Base-by-base conservation (phyloP, 495 filamentous ascomycete species). In the Penicillium goetzii region DNA sequence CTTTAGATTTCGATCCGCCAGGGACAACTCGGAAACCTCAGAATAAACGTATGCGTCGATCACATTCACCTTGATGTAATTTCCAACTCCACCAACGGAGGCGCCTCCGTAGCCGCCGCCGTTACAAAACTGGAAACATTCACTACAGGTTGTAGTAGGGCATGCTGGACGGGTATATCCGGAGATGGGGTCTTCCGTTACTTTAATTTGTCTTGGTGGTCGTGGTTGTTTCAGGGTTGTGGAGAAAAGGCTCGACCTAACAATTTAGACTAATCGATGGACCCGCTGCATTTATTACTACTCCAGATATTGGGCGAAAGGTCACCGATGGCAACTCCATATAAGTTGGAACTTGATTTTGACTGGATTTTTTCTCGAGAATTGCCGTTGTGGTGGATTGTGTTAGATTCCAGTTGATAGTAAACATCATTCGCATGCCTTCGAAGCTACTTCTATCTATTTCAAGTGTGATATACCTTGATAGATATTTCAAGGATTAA, bases 301-400 rank as follows among this genome's bases (percentile, higher is more conserved):
- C 43, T 47, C 43, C 43, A 47, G 19, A 47, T 47, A 47, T 47
- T 47, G 19, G 43, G 43, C 1, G 43, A 47, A 25, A 47, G 43
- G 4, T 47, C 43, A 25, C 43, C 43, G 21, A 47, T 47, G 43
- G 43, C 43, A 12, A 47, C 43, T 21, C 43, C 43, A 8, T 47
- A 47, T 25, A 23, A 47, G 1, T 25, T 47, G 43, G 19, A 2
- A 47, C 21, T 47, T 47, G 19, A 47, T 47, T 47, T 47, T 47
- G 8, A 25, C 23, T 47, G 12, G 19, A 45, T 12, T 21, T 11
- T 12, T 21, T 23, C 25, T 21, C 10, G 10, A 1, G 10, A 47
- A n/a, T 9, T 14, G n/a, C 21, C 1, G 19, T 21, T 21, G 4
- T 7, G 1, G 3, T 23, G 21, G 43, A 47, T 12, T 23, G 17